Evolutionary conservation across 192 early-diverging fungal species (phyloP).

Genomic region (Chytriomyces confervae): DNA sequence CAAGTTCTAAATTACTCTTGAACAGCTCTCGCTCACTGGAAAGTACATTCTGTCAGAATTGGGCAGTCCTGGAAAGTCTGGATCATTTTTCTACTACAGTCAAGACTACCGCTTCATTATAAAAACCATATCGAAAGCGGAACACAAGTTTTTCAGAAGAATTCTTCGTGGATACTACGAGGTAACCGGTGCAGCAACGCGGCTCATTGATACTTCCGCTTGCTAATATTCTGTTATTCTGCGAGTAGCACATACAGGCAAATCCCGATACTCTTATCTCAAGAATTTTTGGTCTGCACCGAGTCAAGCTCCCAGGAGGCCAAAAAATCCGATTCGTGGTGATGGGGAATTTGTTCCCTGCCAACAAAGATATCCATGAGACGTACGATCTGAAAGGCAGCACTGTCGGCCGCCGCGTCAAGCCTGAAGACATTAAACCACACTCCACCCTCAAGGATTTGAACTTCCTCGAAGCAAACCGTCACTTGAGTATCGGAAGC

Average conservation of each 20-base stretch:
- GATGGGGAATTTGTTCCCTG: slow-evolving; percentile 99
- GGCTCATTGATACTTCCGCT: not conserved
- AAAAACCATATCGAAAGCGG: slow-evolving; percentile 94
- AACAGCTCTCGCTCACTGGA: slow-evolving; percentile 85
- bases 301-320: slow-evolving; percentile 92
- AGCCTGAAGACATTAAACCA: slow-evolving; percentile 78
- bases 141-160: slow-evolving; percentile 92
- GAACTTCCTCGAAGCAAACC: slow-evolving; percentile 85
- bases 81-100: slow-evolving; percentile 97
- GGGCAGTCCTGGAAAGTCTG: slow-evolving; percentile 93
- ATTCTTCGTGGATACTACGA: slow-evolving; percentile 88
- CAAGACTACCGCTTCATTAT: slow-evolving; percentile 99
- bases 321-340: slow-evolving; percentile 98
- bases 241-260: slow-evolving; percentile 78
- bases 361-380: slow-evolving; percentile 96
- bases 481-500: slow-evolving; percentile 80
- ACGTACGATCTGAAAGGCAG: slow-evolving; percentile 97
- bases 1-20: not conserved
- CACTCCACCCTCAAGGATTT: slow-evolving; percentile 93
- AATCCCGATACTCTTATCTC: slow-evolving; percentile 92
- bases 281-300: slow-evolving; percentile 94
- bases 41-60: slow-evolving; percentile 97
- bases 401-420: slow-evolving; percentile 81
- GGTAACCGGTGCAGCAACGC: slow-evolving; percentile 36
- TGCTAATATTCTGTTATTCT: not conserved